Base-by-base conservation (phyloP, 192 early-diverging fungal species). In the Podila epicladia region DNA sequence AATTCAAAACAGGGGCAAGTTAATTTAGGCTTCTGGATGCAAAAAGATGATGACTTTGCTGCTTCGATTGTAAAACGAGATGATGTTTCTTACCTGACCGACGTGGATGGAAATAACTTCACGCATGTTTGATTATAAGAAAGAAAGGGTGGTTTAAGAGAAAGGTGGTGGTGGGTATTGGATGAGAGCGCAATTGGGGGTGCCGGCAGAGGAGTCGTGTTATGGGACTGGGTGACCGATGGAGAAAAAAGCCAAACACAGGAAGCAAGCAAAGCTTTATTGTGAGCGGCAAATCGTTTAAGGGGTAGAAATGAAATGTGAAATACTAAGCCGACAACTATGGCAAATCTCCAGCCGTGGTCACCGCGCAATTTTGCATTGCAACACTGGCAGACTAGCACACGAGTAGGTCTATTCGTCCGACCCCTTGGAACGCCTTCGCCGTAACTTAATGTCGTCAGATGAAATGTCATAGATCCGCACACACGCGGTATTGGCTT, bases 1-100 rank as follows among this genome's bases (percentile, higher is more conserved):
- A 22, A 64, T 17, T 57, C n/a, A 29, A 62, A n/a, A 15, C 17
- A 22, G 32, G 49, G 13, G 28, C 41, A 32, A 32, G 58, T 61
- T 9, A 8, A 48, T 26, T 24, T 70, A 28, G 61, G 22, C 33
- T 19, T 41, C n/a, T 60, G 31, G 22, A 41, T 28, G 48, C 32
- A 38, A 20, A 48, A 31, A 28, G 41, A 45, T 62, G 57, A 62
- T 65, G 38, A 45, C 49, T 31, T 2, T 22, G 8, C 3, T 67
- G 31, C 33, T n/a, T 22, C 6, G 17, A 49, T 5, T 20, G 5
- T n/a, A 20, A 1, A 66, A 0, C 32, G 12, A 24, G 33, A 58
- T 17, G 15, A 35, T 12, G 53, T 8, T 12, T 7, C 75, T 67
- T 68, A 78, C 75, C 75, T 80, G 77, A 73, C 77, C 77, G 67